Base-by-base conservation (phyloP, 2,329 filamentous ascomycete genomes). In the Venturia nashicola region DNA sequence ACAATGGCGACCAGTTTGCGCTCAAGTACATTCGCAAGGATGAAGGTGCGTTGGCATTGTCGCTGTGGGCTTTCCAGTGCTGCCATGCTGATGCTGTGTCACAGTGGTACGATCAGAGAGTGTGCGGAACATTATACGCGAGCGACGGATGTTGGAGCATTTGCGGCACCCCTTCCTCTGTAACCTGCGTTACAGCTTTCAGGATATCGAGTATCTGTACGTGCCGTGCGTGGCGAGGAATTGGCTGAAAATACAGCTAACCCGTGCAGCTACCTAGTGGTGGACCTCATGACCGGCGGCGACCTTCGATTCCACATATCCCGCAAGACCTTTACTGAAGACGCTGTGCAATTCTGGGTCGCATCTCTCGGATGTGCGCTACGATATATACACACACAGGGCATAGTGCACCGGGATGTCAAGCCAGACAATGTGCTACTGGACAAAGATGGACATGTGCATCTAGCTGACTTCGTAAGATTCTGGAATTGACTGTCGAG, bases 21-120 rank as follows among this genome's bases (percentile, higher is more conserved):
- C 82, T 99, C 68, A 99, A 99, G 77, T 97, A 97, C 76, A 97
- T 97, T 68, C 87, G 92, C 69, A 97, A 97, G 83, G 93, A 97
- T 88, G 93, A 97, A 85, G 90, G 91, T 92, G 72, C 67, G 85
- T 77, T 64, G 39, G 61, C 51, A 34, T 20, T 40, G 40, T 42
- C 63, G 23, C 23, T 54, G 40, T 59, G 34, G 27, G 39, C 42
- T 61, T 61, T 61, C 59, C 61, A 67, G 23, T 67, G 66, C 66
- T 60, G 55, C 63, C 65, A 65, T 64, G 66, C 68, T 72, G 70
- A 73, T 67, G 69, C 65, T 64, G 71, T 73, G 68, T 72, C 67
- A 70, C 74, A 96, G 93, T 99, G 70, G 91, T 99, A 70, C 90
- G 93, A 72, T 96, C 92, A 67, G 94, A 97, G 76, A 97, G 93